Conservation (phyloP, 2,329 filamentous ascomycete species). For the Alternaria dauci region DNA sequence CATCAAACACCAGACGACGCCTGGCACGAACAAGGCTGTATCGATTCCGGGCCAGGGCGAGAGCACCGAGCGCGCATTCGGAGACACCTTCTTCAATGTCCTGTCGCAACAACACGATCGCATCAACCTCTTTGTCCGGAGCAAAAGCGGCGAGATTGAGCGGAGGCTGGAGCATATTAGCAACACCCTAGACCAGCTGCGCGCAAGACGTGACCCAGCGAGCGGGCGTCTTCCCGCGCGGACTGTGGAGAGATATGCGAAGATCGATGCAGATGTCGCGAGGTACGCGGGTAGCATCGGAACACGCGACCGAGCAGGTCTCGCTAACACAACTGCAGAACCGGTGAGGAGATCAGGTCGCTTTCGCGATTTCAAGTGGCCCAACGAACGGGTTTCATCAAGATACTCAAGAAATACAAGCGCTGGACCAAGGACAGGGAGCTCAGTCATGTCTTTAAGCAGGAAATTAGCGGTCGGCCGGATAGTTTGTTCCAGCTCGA, state of each 20-base stretch:
- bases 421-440: slow-evolving; percentile 82
- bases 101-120: slow-evolving; percentile 79
- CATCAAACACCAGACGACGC: slow-evolving; percentile 81
- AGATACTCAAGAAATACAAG: slow-evolving; percentile 86
- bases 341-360: slow-evolving; percentile 74
- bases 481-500: slow-evolving; percentile 77
- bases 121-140: slow-evolving; percentile 78
- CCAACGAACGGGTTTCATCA: slow-evolving; percentile 79
- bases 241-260: slow-evolving; percentile 60
- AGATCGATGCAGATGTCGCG: slow-evolving; percentile 60
- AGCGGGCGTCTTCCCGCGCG: slow-evolving; percentile 51
- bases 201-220: slow-evolving; percentile 25
- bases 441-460: slow-evolving; percentile 71
- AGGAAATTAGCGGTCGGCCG: slow-evolving; percentile 69
- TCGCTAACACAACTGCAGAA: slow-evolving; percentile 52
- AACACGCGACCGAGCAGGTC: not conserved
- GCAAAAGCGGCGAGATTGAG: slow-evolving; percentile 80
- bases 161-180: slow-evolving; percentile 64
- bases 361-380: slow-evolving; percentile 76
- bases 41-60: slow-evolving; percentile 74
- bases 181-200: slow-evolving; percentile 50
- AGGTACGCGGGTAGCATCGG: slow-evolving; percentile 42
- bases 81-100: slow-evolving; percentile 74
- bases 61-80: slow-evolving; percentile 68
- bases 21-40: slow-evolving; percentile 73